Base-by-base conservation (phyloP, 1,284 basidiomycete species). In the Austroboletus novae-zelandiae region DNA sequence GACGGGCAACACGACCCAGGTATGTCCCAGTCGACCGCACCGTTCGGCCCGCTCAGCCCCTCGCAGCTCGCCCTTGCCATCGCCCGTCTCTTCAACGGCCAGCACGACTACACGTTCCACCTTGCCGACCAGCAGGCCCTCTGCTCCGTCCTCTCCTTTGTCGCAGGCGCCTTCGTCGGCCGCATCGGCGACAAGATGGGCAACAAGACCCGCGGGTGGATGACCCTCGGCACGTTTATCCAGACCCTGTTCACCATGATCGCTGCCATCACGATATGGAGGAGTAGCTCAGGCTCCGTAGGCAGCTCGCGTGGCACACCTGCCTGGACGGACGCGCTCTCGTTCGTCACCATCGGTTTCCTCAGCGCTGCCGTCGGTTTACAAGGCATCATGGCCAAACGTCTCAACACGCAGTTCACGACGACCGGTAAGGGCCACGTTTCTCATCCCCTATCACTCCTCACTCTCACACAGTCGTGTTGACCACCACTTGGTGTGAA, bases 401-500 rank as follows among this genome's bases (percentile, higher is more conserved):
- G 85, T 27, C 56, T 52, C 67, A 90, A 86, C 57, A 86, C 84
- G 11, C 84, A 89, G 56, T 91, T 92, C 68, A 81, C 82, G 40
- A 91, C 88, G 15, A 87, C 86, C 17, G 80, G 86, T 87, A 51
- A 59, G 83, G 74, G 11, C 1, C 17, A 18, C 8, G 17, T 18
- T 39, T 7, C 10, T 39, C 18, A 4, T 23, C 11, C 37, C 17
- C 9, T 7, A 14, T 31, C 44, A 30, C 31, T 10, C 43, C 46
- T 40, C 8, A 7, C 5, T 36, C n/a, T 10, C 10, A 18, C 18
- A 18, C 55, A 81, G 83, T 84, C 49, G 81, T 84, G 43, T 73
- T 90, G 18, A 91, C 88, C 7, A 91, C 89, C 9, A 83, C 90
- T 18, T 94, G 90, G 90, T 89, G 91, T 50, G 89, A 94, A 67